Conservation (phyloP, 192 early-diverging fungal species). For the Backusella australiensis region DNA sequence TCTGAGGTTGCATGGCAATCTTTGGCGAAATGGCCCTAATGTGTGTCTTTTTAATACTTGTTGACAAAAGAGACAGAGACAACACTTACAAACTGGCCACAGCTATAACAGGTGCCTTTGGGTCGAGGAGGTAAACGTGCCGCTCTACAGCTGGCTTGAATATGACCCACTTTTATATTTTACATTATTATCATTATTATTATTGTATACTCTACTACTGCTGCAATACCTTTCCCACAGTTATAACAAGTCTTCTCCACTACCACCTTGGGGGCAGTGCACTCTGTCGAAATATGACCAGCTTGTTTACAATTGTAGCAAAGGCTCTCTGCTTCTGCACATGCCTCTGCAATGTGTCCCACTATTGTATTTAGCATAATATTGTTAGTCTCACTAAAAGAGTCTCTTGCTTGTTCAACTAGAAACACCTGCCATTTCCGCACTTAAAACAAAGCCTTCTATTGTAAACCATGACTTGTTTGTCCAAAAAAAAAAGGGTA, state of each 20-base stretch:
- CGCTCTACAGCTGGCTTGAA: background rate
- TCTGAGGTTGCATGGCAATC: slow-evolving; percentile 32
- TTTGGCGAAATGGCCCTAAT: slow-evolving; percentile 53
- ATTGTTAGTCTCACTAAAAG: no score
- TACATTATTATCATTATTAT: background rate
- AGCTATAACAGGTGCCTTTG: slow-evolving; percentile 43
- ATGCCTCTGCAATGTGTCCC: slow-evolving; percentile 51
- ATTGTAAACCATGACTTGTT: slow-evolving; percentile 33
- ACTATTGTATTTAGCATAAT: slow-evolving; percentile 19
- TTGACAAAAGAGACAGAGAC: background rate
- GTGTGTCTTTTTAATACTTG: background rate
- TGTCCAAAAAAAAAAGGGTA: background rate
- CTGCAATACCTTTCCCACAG: slow-evolving; percentile 50
- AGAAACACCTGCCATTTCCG: slow-evolving; percentile 45
- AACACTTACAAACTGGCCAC: slow-evolving; percentile 47
- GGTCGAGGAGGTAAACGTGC: slow-evolving; percentile 8
- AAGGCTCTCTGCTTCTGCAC: slow-evolving; percentile 49
- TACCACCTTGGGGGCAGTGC: slow-evolving; percentile 43
- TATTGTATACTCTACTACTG: background rate
- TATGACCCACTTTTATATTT: background rate
- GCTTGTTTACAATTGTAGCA: slow-evolving; percentile 58
- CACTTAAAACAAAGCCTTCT: slow-evolving; percentile 56
- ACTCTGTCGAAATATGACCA: slow-evolving; percentile 50
- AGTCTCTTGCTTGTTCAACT: background rate
- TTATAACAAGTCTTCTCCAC: slow-evolving; percentile 51